phyloP scores from a whole-genome alignment of 371 early-diverging fungal species.

The Fennellomyces sp. region DNA sequence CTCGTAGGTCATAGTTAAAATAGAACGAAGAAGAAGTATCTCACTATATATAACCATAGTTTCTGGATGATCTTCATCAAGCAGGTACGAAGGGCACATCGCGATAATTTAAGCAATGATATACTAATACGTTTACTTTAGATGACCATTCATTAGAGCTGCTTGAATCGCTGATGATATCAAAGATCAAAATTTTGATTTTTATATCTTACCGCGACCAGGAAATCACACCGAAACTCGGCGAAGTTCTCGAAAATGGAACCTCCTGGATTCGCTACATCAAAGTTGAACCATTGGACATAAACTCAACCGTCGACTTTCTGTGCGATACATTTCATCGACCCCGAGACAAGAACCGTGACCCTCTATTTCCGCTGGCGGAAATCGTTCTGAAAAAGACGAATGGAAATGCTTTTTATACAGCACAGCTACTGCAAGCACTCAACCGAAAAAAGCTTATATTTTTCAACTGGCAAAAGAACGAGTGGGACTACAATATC shows the following conservation, averaged over 20 bases:
- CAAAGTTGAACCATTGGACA: slow-evolving; percentile 32
- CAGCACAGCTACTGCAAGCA: slow-evolving; percentile 33
- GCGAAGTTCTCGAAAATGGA: slow-evolving; percentile 24
- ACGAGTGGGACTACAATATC: slow-evolving; percentile 47
- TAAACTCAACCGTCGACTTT: slow-evolving; percentile 35
- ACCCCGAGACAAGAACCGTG: slow-evolving; percentile 20
- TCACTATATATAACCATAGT: slow-evolving; percentile 16
- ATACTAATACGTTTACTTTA: background rate
- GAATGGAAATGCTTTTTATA: slow-evolving; percentile 47
- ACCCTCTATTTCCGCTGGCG: slow-evolving; percentile 32
- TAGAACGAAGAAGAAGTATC: background rate
- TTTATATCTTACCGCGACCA: slow-evolving; percentile 44
- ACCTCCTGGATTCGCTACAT: slow-evolving; percentile 25
- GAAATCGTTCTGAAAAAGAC: slow-evolving; percentile 37
- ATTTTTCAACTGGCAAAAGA: slow-evolving; percentile 52
- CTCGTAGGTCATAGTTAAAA: slow-evolving; percentile 25
- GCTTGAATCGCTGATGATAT: slow-evolving; percentile 33
- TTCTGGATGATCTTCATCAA: slow-evolving; percentile 49
- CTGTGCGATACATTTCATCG: slow-evolving; percentile 40
- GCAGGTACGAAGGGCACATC: slow-evolving; percentile 21
- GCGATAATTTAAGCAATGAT: background rate
- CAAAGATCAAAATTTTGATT: slow-evolving; percentile 31
- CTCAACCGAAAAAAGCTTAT: slow-evolving; percentile 46
- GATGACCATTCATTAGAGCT: slow-evolving; percentile 49
- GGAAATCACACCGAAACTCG: slow-evolving; percentile 23